Evolutionary conservation across 352 stramenopile species (phyloP), one percentile per base, ranked within the genome.

Genomic region (Phytophthora aleatoria): DNA sequence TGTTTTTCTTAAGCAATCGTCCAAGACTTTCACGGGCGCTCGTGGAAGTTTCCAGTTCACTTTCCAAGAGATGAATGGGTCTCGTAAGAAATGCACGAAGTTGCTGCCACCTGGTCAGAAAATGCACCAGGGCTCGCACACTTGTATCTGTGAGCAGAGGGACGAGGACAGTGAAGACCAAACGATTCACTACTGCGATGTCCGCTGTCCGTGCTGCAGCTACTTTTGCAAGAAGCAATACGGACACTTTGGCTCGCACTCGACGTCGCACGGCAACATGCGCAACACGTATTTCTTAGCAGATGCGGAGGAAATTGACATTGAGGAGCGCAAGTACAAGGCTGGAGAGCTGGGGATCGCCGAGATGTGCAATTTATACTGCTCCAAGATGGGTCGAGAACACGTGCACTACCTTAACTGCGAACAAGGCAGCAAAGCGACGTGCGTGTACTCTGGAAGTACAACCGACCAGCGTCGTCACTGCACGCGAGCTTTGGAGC

Each of bases 341-440:
- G 69, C 74, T 12, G 84, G 86, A 1, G 86, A 95, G 58, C 51
- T 60, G 6, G 86, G 86, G 9, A 86, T 74, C 3, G 83, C 86
- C 3, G 84, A 95, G 50, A 93, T 93, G 82, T 95, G 84, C 54
- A 91, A 89, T 30, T 55, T 93, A 16, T 93, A 84, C 60, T 95
- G 81, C 61, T 82, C 83, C 6, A 91, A 92, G 59, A 92, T 89
- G 77, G 87, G 84, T 42, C 84, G 81, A 13, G 73, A 76, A 8
- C 84, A 95, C 38, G 81, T 93, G 5, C 85, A 93, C 55, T 95
- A 90, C 38, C 42, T 95, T 13, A 62, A 82, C 3, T 95, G 86
- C 33, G 74, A 90, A 1, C 74, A 90, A 35, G 39, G 53, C 0
- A 70, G 30, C 11, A 59, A 66, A 15, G 48, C 10, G 0, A 65